A percentile compares a stretch with the other conserved stretches of the same genome.
These are phyloP conservation scores for Hysterium pulicare DNA, from an alignment of 2,329 filamentous ascomycete species.

Conservation along the genomic window DNA sequence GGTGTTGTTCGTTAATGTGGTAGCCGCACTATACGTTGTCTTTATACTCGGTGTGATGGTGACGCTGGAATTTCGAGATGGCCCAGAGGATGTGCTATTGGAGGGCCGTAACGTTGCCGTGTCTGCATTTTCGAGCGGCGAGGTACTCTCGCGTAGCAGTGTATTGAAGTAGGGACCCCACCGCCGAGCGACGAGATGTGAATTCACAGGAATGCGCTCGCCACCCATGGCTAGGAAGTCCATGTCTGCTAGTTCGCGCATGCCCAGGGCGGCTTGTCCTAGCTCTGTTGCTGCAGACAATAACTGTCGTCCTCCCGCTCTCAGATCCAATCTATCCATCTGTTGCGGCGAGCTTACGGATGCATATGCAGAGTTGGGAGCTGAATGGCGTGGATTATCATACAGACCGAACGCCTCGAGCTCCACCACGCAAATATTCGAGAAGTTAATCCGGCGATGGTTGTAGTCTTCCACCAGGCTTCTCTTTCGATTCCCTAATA, in stretches of 20 bases:
- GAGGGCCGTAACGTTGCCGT: constrained; percentile 68
- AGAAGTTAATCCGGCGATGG: constrained; percentile 94
- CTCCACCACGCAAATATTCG: constrained; percentile 94
- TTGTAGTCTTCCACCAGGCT: constrained; percentile 98
- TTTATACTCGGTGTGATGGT: constrained; percentile 74
- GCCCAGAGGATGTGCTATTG: constrained; percentile 41
- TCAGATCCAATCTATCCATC: constrained; percentile 52
- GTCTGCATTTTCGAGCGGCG: constrained; percentile 64
- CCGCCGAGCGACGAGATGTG: constrained; percentile 76
- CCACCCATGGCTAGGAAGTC: constrained; percentile 89
- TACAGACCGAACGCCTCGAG: constrained; percentile 96
- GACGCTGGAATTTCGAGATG: constrained; percentile 73
- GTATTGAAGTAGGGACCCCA: constrained; percentile 98
- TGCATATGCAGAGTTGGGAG: constrained; percentile 76
- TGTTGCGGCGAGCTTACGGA: constrained; percentile 71
- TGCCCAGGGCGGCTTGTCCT: constrained; percentile 71
- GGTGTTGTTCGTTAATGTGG: constrained; percentile 41
- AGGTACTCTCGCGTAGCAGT: constrained; percentile 74
- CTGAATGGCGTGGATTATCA: constrained; percentile 80
- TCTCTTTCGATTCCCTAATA: constrained; percentile 87
- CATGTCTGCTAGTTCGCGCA: constrained; percentile 93
- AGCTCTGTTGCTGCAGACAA: constrained; percentile 79
- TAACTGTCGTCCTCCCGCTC: constrained; percentile 72
- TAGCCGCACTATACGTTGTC: constrained; percentile 44
- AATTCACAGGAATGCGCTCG: constrained; percentile 91